Conservation (phyloP, 2,329 filamentous ascomycete genomes). For the Xylariales sp. region DNA sequence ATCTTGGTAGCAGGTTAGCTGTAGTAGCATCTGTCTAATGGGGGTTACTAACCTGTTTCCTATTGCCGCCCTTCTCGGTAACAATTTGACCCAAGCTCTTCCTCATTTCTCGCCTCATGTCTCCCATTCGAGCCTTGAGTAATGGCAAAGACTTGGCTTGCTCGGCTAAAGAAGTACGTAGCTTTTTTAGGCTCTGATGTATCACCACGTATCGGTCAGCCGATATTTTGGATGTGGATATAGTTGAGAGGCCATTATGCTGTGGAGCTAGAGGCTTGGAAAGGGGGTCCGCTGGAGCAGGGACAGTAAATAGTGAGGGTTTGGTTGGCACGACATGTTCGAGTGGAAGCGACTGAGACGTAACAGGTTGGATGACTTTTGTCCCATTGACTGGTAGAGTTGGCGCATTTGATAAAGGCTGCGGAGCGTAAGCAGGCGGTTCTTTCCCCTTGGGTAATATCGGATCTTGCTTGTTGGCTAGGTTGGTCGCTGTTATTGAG, state of each 20-base stretch:
- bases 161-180: constrained; percentile 59
- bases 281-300: constrained; percentile 20
- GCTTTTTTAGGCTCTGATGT: constrained; percentile 74
- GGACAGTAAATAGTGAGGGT: constrained; percentile 33
- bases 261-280: constrained; percentile 32
- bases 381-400: constrained; percentile 38
- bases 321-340: constrained; percentile 10
- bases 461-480: constrained; percentile 10
- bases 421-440: neutral
- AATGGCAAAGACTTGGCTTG: constrained; percentile 65
- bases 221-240: constrained; percentile 36
- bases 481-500: neutral
- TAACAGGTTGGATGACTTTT: constrained; percentile 31
- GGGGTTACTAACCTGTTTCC: constrained; percentile 59
- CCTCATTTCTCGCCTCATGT: constrained; percentile 77
- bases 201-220: constrained; percentile 66
- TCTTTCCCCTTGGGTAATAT: constrained; percentile 37
- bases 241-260: constrained; percentile 35
- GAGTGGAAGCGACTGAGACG: constrained; percentile 5
- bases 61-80: constrained; percentile 72
- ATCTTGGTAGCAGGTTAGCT: constrained; percentile 50
- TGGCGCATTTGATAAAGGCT: constrained; percentile 24
- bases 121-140: constrained; percentile 75
- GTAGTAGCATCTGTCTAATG: neutral
- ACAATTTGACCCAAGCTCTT: constrained; percentile 79